Base-by-base conservation (phyloP, 768 basidiomycete genomes). In the Leccinum uliginosum region DNA sequence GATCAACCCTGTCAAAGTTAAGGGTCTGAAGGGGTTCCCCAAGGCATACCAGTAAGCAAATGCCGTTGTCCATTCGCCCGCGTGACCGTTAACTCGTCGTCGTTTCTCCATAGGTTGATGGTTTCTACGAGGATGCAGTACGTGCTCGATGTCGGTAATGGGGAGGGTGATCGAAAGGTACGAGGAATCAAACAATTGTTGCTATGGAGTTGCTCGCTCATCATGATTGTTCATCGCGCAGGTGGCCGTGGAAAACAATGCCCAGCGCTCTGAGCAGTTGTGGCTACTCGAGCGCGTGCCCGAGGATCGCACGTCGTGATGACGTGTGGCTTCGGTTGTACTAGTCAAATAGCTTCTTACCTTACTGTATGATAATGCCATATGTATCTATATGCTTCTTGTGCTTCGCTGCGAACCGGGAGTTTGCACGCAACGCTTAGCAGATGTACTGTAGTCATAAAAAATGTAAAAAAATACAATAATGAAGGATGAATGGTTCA, bases 231-330 rank as follows among this genome's bases (percentile, higher is more conserved):
- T 14, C 15, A 1, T 32, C 10, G 17, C 12, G 19, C 17, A 58
- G 57, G 32, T 24, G 38, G 35, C 29, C 14, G 43, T 51, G 21
- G 34, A 44, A 17, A 46, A 58, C 17, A 51, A 58, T 9, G 17
- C 43, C 2, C 21, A 38, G 26, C 44, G 44, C 17, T 58, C 57
- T 29, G 27, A 32, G 29, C 57, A 58, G 49, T 3, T 58, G 17
- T 58, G 57, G 57, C 3, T 46, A 9, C 43, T 58, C 17, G 56
- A 58, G 14, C 49, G 21, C 30, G 49, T 50, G 30, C 40, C 40
- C 19, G n/a, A 43, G 40, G 10, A 43, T 11, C 5, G 11, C 15
- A 27, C 7, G 26, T n/a, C 14, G 27, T 15, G 19, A 49, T 27
- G 47, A 49, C 1, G n/a, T 40, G n/a, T 35, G 34, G 15, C 34